These are phyloP conservation scores for Plasmodiophora brassicae DNA, from an alignment of 208 protist genomes.

Conservation along the genomic window DNA sequence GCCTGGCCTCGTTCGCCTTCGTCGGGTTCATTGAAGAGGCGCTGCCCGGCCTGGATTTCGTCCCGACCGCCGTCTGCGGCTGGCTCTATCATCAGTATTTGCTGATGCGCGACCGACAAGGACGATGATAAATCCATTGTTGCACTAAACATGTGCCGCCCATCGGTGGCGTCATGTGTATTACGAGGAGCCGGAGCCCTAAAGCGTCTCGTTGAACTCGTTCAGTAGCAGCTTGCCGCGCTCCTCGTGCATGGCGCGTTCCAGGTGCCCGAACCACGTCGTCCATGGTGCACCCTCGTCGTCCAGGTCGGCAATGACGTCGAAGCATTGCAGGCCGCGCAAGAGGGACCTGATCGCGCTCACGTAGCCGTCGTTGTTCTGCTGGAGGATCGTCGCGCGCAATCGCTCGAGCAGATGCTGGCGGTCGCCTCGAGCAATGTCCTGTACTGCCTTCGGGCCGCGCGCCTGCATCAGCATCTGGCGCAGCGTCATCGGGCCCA, in stretches of 20 bases:
- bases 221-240: neutral
- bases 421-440: neutral
- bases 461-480: neutral
- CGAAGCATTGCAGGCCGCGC: neutral
- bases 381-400: slow-evolving; percentile 5
- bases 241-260: neutral
- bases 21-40: slow-evolving; percentile 3
- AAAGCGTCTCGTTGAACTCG: no score
- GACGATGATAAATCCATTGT: neutral
- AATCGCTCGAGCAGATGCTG: neutral
- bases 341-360: neutral
- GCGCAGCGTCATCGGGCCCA: neutral
- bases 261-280: neutral
- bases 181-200: no score
- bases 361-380: neutral
- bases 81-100: neutral
- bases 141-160: neutral
- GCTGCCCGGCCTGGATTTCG: neutral
- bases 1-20: neutral
- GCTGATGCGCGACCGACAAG: neutral
- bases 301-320: neutral
- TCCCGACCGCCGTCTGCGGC: neutral
- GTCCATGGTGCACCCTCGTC: neutral
- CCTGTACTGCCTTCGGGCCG: neutral
- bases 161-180: no score